Evolutionary conservation across 352 stramenopile species (phyloP), one percentile per base, ranked within the genome.

Genomic region (Pythium apleroticum): DNA sequence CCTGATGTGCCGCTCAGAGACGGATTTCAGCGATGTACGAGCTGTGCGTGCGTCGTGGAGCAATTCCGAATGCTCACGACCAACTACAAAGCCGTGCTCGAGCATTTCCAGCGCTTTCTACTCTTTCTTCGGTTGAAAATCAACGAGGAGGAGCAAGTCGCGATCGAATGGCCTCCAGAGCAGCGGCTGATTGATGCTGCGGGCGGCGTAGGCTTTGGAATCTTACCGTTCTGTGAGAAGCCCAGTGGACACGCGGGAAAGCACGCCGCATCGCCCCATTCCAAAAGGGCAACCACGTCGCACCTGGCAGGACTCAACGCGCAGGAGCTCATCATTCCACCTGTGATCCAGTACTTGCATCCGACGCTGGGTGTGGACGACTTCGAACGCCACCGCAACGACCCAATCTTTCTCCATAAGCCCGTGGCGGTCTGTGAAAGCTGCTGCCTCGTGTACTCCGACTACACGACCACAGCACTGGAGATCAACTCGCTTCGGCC

Each of bases 391-490:
- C 96, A 98, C 60, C 86, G 89, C 12, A 73, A 80, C 57, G 96
- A 99, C 60, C 92, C 95, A 17, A 88, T 98, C 25, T 99, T 98
- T 66, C 69, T 98, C 8, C 95, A 97, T 71, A 98, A 98, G 72
- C 89, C 81, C 4, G 88, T 93, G 5, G 71, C 76, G 2, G 86
- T 98, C 0, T 99, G 96, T 50, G 94, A 98, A 60, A 72, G 69
- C 31, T 99, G 95, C 71, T 99, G 88, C 55, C 77, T 99, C 20
- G 86, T 97, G 6, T 99, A 98, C 67, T 85, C 93, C 10, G 88
- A 98, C 69, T 95, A 91, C 65, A 74, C 74, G 27, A 93, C 86
- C 10, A 78, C 74, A 30, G 81, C 84, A 9, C 73, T 95, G 20
- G 86, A 95, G 65, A 71, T 75, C 12, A 95, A 95, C 49, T 86